Conservation (phyloP, 2,329 filamentous ascomycete genomes). For the Capronia coronata region DNA sequence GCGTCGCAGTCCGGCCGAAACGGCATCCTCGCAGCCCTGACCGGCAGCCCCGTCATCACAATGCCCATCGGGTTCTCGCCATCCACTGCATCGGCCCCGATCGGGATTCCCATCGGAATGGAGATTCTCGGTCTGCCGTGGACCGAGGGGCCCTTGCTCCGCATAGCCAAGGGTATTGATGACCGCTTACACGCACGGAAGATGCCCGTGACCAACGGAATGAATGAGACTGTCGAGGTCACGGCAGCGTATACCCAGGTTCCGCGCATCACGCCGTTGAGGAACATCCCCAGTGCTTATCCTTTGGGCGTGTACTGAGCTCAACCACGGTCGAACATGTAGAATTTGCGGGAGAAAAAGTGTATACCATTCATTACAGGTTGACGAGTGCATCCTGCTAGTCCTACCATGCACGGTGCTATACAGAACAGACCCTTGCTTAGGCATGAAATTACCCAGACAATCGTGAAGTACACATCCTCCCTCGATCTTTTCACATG, state of each 20-base stretch:
- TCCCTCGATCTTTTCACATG: too few relatives aligned
- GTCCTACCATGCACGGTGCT: too few relatives aligned
- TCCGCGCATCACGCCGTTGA: conserved; percentile 16
- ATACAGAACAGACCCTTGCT: too few relatives aligned
- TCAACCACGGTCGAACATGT: not conserved
- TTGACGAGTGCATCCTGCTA: too few relatives aligned
- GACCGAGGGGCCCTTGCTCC: conserved; percentile 49
- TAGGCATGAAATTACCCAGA: too few relatives aligned
- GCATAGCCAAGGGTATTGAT: conserved; percentile 49
- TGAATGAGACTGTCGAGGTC: conserved; percentile 21
- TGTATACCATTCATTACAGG: not conserved
- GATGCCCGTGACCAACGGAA: conserved; percentile 35
- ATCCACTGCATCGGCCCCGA: conserved; percentile 43
- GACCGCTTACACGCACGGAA: conserved; percentile 42
- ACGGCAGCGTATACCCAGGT: conserved; percentile 9
- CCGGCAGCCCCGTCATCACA: conserved; percentile 48
- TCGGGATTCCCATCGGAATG: conserved; percentile 58
- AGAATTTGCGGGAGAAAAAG: not conserved
- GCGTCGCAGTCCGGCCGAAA: conserved; percentile 55
- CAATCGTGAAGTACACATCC: too few relatives aligned
- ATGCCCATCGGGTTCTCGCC: conserved; percentile 46
- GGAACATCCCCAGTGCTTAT: conserved; percentile 22
- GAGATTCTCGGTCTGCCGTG: conserved; percentile 56
- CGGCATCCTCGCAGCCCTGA: conserved; percentile 50
- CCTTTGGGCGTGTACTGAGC: conserved; percentile 20